phyloP scores from a whole-genome alignment of 805 yeast genomes.

The Kodamaea restingae region DNA sequence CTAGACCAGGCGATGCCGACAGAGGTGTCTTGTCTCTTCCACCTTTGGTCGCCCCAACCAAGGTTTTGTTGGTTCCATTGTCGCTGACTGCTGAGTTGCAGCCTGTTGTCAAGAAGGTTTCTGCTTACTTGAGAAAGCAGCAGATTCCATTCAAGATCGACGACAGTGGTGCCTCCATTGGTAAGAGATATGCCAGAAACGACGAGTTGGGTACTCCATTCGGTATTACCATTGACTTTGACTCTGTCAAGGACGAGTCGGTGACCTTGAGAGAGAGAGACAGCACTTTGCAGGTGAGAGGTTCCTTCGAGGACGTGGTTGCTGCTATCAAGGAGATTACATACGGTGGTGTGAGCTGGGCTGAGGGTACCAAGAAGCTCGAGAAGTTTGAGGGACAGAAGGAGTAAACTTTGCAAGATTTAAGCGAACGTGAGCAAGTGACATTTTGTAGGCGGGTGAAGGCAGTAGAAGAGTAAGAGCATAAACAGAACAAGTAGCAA shows the following conservation, averaged over 20 bases:
- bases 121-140: constrained; percentile 65
- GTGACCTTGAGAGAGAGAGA: constrained; percentile 97
- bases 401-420: background rate
- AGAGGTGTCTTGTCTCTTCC: constrained; percentile 84
- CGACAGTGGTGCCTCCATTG: constrained; percentile 95
- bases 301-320: constrained; percentile 65
- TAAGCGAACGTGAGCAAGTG: background rate
- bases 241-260: constrained; percentile 79
- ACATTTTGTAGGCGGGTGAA: too few species aligned
- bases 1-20: constrained; percentile 86
- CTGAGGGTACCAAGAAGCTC: constrained; percentile 72
- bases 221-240: constrained; percentile 96
- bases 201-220: constrained; percentile 99
- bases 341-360: constrained; percentile 75
- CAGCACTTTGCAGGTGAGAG: constrained; percentile 94
- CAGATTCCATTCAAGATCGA: constrained; percentile 95
- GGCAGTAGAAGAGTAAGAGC: too few species aligned
- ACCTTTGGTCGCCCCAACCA: constrained; percentile 96
- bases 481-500: too few species aligned
- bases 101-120: constrained; percentile 68
- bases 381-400: constrained; percentile 66
- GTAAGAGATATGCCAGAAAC: constrained; percentile 96
- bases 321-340: constrained; percentile 74
- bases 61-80: constrained; percentile 91
- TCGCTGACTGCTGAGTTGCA: constrained; percentile 77